These are phyloP conservation scores for Daedaleopsis nitida DNA, from an alignment of 768 basidiomycete species.

Conservation along the genomic window DNA sequence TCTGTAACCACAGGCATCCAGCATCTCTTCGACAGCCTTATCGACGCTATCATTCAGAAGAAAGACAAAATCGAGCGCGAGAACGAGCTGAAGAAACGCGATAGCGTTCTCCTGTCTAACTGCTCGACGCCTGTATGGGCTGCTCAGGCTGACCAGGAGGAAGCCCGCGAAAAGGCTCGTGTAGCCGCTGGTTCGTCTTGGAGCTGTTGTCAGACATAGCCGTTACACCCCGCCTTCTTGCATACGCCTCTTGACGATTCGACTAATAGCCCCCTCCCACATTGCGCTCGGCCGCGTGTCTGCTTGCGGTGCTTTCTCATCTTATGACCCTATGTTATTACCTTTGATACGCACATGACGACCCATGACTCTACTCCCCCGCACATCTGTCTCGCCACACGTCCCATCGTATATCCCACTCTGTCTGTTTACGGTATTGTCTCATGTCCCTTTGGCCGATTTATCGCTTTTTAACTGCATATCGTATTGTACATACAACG, in stretches of 20 bases:
- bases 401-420: constrained; percentile 12
- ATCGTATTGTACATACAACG: constrained; percentile 28
- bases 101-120: constrained; percentile 78
- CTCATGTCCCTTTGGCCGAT: constrained; percentile 18
- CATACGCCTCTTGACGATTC: not conserved
- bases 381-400: constrained; percentile 10
- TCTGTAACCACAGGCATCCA: constrained; percentile 61
- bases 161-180: constrained; percentile 58
- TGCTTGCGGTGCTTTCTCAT: constrained; percentile 7
- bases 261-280: not conserved
- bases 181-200: constrained; percentile 49
- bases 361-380: constrained; percentile 18
- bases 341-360: constrained; percentile 16
- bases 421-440: constrained; percentile 9
- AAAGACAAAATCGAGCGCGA: constrained; percentile 82
- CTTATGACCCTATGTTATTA: constrained; percentile 20
- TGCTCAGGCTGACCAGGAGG: constrained; percentile 80
- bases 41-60: constrained; percentile 74
- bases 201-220: constrained; percentile 66
- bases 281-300: constrained; percentile 9
- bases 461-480: constrained; percentile 24
- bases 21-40: constrained; percentile 77
- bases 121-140: constrained; percentile 71
- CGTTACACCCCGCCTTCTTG: constrained; percentile 1
- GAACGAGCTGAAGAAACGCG: constrained; percentile 76